These are phyloP conservation scores for Beauveria varroae DNA, from an alignment of 2,329 filamentous ascomycete genomes.

Conservation along the genomic window DNA sequence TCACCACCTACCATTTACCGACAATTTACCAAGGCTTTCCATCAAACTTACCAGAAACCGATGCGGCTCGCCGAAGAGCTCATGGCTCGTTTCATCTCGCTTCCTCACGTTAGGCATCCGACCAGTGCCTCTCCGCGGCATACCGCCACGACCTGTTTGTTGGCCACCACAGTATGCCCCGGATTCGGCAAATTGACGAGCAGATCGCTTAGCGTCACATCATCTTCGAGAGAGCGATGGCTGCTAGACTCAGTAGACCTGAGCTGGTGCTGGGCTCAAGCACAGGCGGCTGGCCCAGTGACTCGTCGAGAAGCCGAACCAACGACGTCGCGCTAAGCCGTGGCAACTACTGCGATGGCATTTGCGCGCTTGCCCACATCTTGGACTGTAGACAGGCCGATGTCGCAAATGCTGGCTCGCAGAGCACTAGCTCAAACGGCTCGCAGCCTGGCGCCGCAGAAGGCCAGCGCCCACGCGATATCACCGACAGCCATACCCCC, in stretches of 20 bases:
- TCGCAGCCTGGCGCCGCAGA: constrained; percentile 31
- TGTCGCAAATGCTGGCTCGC: constrained; percentile 80
- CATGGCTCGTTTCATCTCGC: constrained; percentile 34
- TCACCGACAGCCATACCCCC: constrained; percentile 56
- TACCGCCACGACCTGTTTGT: constrained; percentile 46
- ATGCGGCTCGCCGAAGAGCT: constrained; percentile 35
- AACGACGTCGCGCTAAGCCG: constrained; percentile 33
- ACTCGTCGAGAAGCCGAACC: constrained; percentile 35
- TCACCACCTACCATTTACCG: neutral
- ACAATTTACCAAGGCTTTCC: too few species aligned
- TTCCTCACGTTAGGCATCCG: constrained; percentile 69
- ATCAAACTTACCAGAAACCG: constrained; percentile 41
- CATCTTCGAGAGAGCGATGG: constrained; percentile 62
- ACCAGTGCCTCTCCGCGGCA: constrained; percentile 55
- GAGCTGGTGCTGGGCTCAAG: constrained; percentile 88
- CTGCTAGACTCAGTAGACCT: constrained; percentile 80
- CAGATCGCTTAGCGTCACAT: constrained; percentile 74
- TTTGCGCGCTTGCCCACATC: constrained; percentile 89
- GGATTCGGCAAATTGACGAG: constrained; percentile 79
- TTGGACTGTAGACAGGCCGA: constrained; percentile 80
- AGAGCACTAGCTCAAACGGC: constrained; percentile 59
- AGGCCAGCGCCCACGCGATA: constrained; percentile 45
- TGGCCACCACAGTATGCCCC: constrained; percentile 61
- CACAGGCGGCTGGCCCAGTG: constrained; percentile 29
- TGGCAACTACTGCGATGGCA: constrained; percentile 67